Conservation (phyloP, 345 rosid genomes). For the Melastoma malabathricum region DNA sequence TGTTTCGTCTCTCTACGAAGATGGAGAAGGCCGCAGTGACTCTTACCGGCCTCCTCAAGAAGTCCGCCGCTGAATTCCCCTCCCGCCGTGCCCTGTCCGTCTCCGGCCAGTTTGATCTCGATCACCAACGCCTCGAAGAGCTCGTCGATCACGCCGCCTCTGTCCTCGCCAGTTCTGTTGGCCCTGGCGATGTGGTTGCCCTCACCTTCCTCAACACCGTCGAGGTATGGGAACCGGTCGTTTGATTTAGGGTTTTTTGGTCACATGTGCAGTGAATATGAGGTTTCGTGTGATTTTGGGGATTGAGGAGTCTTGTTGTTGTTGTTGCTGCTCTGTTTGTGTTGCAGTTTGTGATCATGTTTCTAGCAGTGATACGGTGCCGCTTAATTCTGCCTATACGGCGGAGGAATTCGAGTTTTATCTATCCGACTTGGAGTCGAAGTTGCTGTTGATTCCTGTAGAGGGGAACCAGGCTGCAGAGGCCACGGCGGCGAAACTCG, state of each 20-base stretch:
- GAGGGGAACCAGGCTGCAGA: slow-evolving; percentile 34
- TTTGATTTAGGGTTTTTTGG: not conserved
- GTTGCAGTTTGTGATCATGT: slow-evolving; percentile 55
- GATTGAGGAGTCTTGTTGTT: not conserved
- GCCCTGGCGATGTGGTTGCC: slow-evolving; percentile 48
- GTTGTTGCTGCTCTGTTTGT: not conserved
- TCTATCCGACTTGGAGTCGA: slow-evolving; percentile 57
- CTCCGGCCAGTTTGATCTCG: slow-evolving; percentile 29
- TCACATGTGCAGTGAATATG: too few species aligned
- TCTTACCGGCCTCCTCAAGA: slow-evolving; percentile 32
- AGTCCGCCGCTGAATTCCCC: slow-evolving; percentile 32
- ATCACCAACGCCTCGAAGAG: slow-evolving; percentile 23
- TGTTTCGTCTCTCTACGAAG: not conserved
- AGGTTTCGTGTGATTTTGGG: not conserved
- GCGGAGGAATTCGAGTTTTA: slow-evolving; percentile 66
- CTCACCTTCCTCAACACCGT: slow-evolving; percentile 55
- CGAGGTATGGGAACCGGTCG: slow-evolving; percentile 29
- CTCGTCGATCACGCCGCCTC: slow-evolving; percentile 46
- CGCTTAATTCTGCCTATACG: slow-evolving; percentile 51
- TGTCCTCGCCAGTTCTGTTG: slow-evolving; percentile 34
- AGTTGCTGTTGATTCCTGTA: slow-evolving; percentile 25
- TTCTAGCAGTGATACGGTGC: slow-evolving; percentile 49
- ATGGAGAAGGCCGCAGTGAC: slow-evolving; percentile 27
- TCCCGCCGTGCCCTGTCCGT: slow-evolving; percentile 25
- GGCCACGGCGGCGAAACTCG: slow-evolving; percentile 40